Evolutionary conservation across 192 early-diverging fungal species (phyloP).

Genomic region (Gonapodya prolifera): DNA sequence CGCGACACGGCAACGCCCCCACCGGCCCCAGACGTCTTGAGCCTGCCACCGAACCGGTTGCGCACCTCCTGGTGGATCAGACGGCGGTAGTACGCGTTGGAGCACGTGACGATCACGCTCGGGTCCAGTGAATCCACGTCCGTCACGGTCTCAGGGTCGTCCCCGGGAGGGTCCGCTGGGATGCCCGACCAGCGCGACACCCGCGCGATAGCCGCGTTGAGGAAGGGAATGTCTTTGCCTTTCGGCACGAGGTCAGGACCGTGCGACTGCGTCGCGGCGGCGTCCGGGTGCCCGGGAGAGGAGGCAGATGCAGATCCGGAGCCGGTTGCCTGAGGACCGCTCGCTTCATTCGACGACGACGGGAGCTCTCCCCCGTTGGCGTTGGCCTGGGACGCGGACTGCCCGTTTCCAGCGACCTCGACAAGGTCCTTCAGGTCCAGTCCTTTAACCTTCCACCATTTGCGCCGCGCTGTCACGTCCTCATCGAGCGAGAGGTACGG

Average conservation of each 20-base stretch:
- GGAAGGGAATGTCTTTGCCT: constrained; percentile 6
- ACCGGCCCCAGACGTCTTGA: neutral
- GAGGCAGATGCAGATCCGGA: neutral
- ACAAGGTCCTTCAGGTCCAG: neutral
- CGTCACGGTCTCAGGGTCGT: constrained; percentile 27
- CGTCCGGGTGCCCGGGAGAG: neutral
- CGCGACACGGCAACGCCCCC: neutral
- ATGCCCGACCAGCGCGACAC: neutral
- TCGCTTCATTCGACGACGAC: constrained; percentile 8
- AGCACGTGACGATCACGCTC: constrained; percentile 25
- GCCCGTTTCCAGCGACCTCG: neutral
- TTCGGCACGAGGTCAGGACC: constrained; percentile 3
- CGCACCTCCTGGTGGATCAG: constrained; percentile 66
- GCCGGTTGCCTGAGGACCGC: constrained; percentile 10
- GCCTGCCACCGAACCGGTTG: constrained; percentile 8
- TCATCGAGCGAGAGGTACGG: neutral
- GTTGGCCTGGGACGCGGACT: constrained; percentile 59
- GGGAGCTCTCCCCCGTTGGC: constrained; percentile 46
- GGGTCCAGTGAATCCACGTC: constrained; percentile 21
- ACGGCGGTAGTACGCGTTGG: constrained; percentile 52
- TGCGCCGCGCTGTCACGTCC: no score
- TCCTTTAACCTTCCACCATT: neutral
- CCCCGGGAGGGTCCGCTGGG: constrained; percentile 17
- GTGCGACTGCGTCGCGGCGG: neutral
- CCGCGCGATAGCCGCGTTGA: constrained; percentile 27